A percentile compares a stretch with the other conserved stretches of the same genome.
Evolutionary conservation across 306 rosid species (phyloP).

Genomic region (Gastrolobium bilobum): DNA sequence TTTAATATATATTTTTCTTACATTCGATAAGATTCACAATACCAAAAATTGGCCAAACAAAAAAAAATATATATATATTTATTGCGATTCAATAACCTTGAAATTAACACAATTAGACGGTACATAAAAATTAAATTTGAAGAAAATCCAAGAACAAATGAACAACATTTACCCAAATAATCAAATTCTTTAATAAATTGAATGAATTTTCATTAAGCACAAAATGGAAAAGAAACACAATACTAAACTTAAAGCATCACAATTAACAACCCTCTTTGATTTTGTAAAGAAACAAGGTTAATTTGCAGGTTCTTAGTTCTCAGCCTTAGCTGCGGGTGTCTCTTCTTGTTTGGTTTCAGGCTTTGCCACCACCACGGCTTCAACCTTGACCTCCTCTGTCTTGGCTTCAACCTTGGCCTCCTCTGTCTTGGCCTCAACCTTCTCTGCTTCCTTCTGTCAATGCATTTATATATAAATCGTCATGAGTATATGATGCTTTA

Average conservation of each 20-base stretch:
- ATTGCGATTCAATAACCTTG: too few species aligned
- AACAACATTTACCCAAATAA: background rate
- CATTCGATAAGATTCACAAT: too few species aligned
- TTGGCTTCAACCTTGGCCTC: conserved; percentile 24
- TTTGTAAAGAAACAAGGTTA: background rate
- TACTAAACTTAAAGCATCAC: background rate
- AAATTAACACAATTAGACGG: too few species aligned
- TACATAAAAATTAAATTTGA: too few species aligned
- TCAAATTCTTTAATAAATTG: conserved; percentile 7
- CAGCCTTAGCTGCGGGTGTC: background rate
- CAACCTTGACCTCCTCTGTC: conserved; percentile 20
- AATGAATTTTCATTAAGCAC: conserved; percentile 41
- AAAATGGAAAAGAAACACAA: conserved; percentile 22
- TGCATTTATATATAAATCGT: background rate
- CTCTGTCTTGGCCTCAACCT: conserved; percentile 4
- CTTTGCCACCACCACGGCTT: background rate
- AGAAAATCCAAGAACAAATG: too few species aligned
- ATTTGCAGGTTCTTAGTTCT: conserved; percentile 23
- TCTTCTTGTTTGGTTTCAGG: background rate
- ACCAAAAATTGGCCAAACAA: too few species aligned
- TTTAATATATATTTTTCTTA: too few species aligned
- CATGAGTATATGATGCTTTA: background rate
- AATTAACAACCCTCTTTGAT: background rate
- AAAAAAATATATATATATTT: too few species aligned
- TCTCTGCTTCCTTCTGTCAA: conserved; percentile 42